Conservation (phyloP, 1,284 basidiomycete genomes). For the Ceratobasidium sp. region DNA sequence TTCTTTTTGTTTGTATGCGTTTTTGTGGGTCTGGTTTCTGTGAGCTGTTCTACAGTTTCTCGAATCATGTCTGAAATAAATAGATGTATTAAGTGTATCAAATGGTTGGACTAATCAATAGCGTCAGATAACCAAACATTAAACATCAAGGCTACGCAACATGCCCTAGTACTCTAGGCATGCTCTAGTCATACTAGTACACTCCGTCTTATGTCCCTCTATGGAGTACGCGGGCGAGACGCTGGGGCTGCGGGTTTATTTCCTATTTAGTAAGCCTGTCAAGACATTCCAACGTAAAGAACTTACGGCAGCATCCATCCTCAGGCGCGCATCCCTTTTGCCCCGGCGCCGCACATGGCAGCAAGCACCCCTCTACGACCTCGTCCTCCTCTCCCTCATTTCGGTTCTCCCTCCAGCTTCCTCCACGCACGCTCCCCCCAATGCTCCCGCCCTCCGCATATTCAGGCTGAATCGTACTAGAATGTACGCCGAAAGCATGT, state of each 20-base stretch:
- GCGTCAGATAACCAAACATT: no score
- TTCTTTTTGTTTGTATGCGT: no score
- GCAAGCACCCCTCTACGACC: conserved; percentile 55
- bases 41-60: no score
- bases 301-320: conserved; percentile 85
- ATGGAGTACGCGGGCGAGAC: conserved; percentile 20
- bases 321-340: conserved; percentile 57
- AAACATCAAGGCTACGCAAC: no score
- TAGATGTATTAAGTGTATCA: no score
- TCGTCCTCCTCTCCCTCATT: conserved; percentile 13
- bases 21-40: no score
- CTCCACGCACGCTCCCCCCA: conserved; percentile 10
- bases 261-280: background rate
- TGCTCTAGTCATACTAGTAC: no score
- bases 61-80: no score
- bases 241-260: background rate
- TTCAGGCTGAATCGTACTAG: conserved; percentile 90
- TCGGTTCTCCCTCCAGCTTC: conserved; percentile 5
- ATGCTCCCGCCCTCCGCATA: conserved; percentile 54
- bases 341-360: conserved; percentile 49
- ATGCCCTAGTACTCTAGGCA: no score
- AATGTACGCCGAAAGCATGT: conserved; percentile 94
- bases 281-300: background rate
- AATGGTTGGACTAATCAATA: no score
- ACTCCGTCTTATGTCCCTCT: background rate